Conservation (phyloP, 2,329 filamentous ascomycete species). For the Nemania serpens region DNA sequence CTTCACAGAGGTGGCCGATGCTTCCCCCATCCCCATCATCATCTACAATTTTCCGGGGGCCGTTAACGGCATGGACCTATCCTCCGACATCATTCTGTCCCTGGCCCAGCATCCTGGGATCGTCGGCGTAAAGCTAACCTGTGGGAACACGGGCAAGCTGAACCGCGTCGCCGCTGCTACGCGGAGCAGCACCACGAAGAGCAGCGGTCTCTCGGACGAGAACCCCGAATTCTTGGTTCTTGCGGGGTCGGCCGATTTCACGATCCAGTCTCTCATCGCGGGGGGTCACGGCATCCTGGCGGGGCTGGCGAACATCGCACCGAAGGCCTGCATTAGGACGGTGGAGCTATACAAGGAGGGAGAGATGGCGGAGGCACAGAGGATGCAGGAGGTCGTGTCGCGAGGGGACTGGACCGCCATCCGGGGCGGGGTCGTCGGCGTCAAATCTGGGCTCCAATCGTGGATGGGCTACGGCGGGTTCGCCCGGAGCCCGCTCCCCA, state of each 20-base stretch:
- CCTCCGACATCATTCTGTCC: constrained; percentile 64
- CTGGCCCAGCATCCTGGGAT: constrained; percentile 68
- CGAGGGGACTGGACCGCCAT: constrained; percentile 75
- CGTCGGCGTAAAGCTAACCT: constrained; percentile 71
- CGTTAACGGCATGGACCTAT: constrained; percentile 65
- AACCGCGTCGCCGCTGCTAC: constrained; percentile 65
- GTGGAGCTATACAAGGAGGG: constrained; percentile 64
- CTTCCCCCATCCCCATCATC: constrained; percentile 66
- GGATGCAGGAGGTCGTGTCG: constrained; percentile 68
- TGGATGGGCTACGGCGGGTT: constrained; percentile 71
- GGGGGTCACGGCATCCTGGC: constrained; percentile 74
- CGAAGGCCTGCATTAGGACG: constrained; percentile 66
- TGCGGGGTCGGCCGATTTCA: constrained; percentile 75
- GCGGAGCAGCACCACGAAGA: constrained; percentile 43
- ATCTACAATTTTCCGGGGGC: constrained; percentile 74
- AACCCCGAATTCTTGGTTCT: constrained; percentile 67
- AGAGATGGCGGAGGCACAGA: constrained; percentile 62
- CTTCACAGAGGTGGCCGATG: constrained; percentile 67
- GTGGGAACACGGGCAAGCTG: constrained; percentile 72
- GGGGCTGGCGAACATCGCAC: constrained; percentile 73
- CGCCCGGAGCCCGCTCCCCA: constrained; percentile 55
- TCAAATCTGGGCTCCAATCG: constrained; percentile 69
- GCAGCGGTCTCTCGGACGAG: neutral
- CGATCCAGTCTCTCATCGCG: constrained; percentile 68
- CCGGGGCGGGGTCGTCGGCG: constrained; percentile 71